Evolutionary conservation across 2,329 filamentous ascomycete species (phyloP).

Genomic region (Alternaria triticimaculans): DNA sequence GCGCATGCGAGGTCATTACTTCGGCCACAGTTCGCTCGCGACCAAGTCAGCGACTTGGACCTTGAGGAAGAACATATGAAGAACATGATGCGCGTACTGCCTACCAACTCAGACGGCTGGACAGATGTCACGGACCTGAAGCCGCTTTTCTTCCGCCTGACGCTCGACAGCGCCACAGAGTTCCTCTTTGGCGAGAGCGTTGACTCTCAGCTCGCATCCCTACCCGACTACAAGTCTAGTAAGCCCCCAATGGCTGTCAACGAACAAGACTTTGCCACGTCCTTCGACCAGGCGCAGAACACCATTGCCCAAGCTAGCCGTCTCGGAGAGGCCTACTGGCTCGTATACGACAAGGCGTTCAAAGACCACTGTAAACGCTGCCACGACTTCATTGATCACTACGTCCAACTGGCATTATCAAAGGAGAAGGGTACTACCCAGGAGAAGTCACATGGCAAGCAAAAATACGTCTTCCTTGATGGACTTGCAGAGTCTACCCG

Average conservation of each 20-base stretch:
- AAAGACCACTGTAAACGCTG: slow-evolving; percentile 35
- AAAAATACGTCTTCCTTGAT: slow-evolving; percentile 79
- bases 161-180: slow-evolving; percentile 47
- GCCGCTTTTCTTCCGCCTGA: slow-evolving; percentile 50
- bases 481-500: slow-evolving; percentile 79
- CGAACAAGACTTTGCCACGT: slow-evolving; percentile 30
- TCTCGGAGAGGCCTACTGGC: slow-evolving; percentile 40
- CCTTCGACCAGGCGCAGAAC: slow-evolving; percentile 33
- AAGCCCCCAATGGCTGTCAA: slow-evolving; percentile 14
- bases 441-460: slow-evolving; percentile 24
- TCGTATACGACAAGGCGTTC: slow-evolving; percentile 39
- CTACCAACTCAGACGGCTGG: slow-evolving; percentile 29
- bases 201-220: slow-evolving; percentile 31
- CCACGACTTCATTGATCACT: slow-evolving; percentile 37
- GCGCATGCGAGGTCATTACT: slow-evolving; percentile 41
- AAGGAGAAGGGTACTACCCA: slow-evolving; percentile 20
- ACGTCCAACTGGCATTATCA: slow-evolving; percentile 29
- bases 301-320: slow-evolving; percentile 22
- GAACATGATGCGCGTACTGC: slow-evolving; percentile 42
- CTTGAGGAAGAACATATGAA: slow-evolving; percentile 41
- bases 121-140: slow-evolving; percentile 43
- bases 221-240: slow-evolving; percentile 27
- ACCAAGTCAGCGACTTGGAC: slow-evolving; percentile 43
- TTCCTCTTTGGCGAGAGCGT: slow-evolving; percentile 49
- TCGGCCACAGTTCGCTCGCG: slow-evolving; percentile 44